Base-by-base conservation (phyloP, 139 green algal genomes). In the Micromonas pusilla region DNA sequence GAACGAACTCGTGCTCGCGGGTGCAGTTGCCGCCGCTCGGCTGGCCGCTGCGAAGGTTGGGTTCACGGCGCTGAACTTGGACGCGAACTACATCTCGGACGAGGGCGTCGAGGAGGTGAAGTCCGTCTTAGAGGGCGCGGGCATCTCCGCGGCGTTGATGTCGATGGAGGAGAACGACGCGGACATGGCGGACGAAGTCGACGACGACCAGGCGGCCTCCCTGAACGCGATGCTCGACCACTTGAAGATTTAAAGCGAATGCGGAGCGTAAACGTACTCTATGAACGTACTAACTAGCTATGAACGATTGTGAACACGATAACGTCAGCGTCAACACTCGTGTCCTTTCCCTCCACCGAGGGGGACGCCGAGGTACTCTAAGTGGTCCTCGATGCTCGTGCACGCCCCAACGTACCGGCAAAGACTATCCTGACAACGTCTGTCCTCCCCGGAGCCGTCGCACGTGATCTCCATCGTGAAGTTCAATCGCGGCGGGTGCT, bases 121-220 rank as follows among this genome's bases (percentile, higher is more conserved):
- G 21, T 34, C 25, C 25, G 2, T 75, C 9, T 63, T 75, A 20
- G 25, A 28, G 1, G 68, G 23, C 37, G 68, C 68, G 9, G 68
- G 68, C 19, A 63, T 75, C 37, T 34, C 52, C 19, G 16, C 25
- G n/a, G 37, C 38, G 37, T 5, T 75, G 26, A 21, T 34, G 25
- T 1, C 68, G 1, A 60, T 75, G 37, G 68, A 75, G n/a, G 68
- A 75, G 25, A 75, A 75, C 68, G 68, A 75, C 30, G 34, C 68
- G 2, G 68, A 75, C 2, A 39, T 38, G 19, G 68, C 52, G 26
- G 37, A n/a, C 16, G 36, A 62, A 34, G 68, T 62, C 23, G 68
- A 75, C 20, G 68, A 75, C 20, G 65, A 39, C 26, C 3, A 37
- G 3, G n/a, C 33, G 28, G 65, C 36, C 28, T 4, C 28, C 26